Base-by-base conservation (phyloP, 768 basidiomycete genomes). In the Tricholoma saponaceum region DNA sequence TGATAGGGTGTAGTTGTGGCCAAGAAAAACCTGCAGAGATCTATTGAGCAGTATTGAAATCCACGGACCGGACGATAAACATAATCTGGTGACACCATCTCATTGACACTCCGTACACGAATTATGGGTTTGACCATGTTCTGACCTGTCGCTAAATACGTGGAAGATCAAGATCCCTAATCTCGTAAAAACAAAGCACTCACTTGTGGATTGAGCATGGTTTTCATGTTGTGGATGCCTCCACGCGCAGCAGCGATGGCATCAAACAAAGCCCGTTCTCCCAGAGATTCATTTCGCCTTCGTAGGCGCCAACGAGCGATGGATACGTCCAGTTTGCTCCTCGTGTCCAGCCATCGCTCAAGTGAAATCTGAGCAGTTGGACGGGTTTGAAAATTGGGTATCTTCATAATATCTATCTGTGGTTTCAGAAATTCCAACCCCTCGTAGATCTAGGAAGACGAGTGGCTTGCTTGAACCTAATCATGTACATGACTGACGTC, bases 321-420 rank as follows among this genome's bases (percentile, higher is more conserved):
- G 26, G 26, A 44, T 7, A 54, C 18, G 10, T 53, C 52, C 16
- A 50, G 33, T 2, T 37, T 28, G 4, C 25, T 25, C 22, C 50
- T 57, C 5, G 56, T 26, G 9, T 33, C 22, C 33, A 65, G 65
- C 69, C 70, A 72, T 23, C 28, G 46, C 4, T 55, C 52, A 0
- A 72, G 63, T 16, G 65, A 63, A 32, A 54, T 58, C n/a, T 60
- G 59, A 4, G 67, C 65, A 5, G 54, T 57, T 28, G 69, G 71
- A 1, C 71, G 67, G 5, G 60, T 41, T 26, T 55, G 57, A 35
- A 68, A 66, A 7, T 65, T 62, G 1, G 54, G 12, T 14, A 54
- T 64, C 47, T 65, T 67, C 69, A 71, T 69, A 52, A 64, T 68
- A 9, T 58, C 57, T 51, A 69, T 58, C 3, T 70, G 59, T 25